These are phyloP conservation scores for Yarrowia galli DNA, from an alignment of 1,139 yeast species.

Conservation along the genomic window DNA sequence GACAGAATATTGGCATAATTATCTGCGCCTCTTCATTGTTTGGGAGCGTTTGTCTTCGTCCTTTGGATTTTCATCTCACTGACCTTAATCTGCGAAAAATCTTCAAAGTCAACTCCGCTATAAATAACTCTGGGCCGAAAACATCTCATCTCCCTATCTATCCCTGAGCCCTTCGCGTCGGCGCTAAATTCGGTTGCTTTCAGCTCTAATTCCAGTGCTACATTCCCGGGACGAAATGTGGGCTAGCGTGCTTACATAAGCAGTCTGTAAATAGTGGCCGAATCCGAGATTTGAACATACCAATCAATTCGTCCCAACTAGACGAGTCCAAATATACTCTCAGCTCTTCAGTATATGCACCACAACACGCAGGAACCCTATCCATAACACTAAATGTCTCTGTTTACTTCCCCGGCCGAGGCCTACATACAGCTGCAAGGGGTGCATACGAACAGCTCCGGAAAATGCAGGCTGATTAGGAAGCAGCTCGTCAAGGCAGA, in stretches of 20 bases:
- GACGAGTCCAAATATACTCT: neutral
- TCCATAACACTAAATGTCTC: neutral
- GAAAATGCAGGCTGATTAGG: conserved; percentile 7
- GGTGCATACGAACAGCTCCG: conserved; percentile 19
- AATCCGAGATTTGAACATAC: neutral
- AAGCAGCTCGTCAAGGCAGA: neutral
- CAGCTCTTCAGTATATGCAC: neutral
- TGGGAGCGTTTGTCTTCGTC: neutral
- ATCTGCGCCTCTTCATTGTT: conserved; percentile 1
- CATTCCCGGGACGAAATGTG: neutral
- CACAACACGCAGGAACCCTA: neutral
- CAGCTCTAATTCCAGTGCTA: neutral
- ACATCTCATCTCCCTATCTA: neutral
- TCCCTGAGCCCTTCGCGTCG: neutral
- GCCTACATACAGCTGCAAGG: conserved; percentile 21
- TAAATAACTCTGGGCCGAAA: neutral
- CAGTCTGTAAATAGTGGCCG: neutral
- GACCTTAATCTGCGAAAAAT: neutral
- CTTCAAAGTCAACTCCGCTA: neutral
- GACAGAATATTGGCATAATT: neutral
- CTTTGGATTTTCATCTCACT: neutral
- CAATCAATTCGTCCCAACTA: neutral
- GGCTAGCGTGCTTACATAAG: conserved; percentile 11
- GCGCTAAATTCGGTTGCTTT: neutral
- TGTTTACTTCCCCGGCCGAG: conserved; percentile 33